Conservation (phyloP, 805 yeast genomes). For the Scheffersomyces spartinae region DNA sequence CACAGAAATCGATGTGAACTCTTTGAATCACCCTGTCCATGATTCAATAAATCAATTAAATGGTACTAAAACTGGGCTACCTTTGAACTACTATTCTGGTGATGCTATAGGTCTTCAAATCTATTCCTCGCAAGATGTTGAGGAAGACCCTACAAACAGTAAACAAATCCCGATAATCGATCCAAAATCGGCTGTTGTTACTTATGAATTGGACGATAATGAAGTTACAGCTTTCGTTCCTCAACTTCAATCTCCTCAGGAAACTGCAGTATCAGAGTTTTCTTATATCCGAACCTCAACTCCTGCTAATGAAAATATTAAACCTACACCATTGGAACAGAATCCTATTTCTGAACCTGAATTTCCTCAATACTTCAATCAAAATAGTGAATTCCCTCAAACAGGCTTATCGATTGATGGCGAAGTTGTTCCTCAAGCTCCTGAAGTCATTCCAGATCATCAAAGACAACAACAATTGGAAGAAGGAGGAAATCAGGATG, state of each 20-base stretch:
- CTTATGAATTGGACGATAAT: no score
- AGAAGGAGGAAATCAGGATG: not conserved
- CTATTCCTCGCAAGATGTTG: not conserved
- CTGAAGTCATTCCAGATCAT: slow-evolving; percentile 2
- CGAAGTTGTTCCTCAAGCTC: no score
- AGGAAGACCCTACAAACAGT: not conserved
- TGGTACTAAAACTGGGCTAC: slow-evolving; percentile 1
- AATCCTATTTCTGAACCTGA: not conserved
- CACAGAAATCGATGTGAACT: slow-evolving; percentile 7
- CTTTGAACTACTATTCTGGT: not conserved
- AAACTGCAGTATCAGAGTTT: no score
- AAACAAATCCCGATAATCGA: no score
- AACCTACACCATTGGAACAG: no score
- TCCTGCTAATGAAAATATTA: no score
- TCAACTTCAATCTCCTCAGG: no score
- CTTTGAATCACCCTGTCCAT: slow-evolving; percentile 3
- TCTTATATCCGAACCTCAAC: no score
- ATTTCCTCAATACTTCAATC: not conserved
- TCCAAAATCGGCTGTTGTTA: no score
- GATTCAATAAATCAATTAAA: slow-evolving; percentile 1
- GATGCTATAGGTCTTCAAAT: slow-evolving; percentile 1
- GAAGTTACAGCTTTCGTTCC: no score
- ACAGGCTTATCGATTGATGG: no score
- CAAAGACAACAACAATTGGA: slow-evolving; percentile 2
- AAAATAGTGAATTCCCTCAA: no score